phyloP scores from a whole-genome alignment of 2,329 filamentous ascomycete species.

The Trichothecium sympodiale region DNA sequence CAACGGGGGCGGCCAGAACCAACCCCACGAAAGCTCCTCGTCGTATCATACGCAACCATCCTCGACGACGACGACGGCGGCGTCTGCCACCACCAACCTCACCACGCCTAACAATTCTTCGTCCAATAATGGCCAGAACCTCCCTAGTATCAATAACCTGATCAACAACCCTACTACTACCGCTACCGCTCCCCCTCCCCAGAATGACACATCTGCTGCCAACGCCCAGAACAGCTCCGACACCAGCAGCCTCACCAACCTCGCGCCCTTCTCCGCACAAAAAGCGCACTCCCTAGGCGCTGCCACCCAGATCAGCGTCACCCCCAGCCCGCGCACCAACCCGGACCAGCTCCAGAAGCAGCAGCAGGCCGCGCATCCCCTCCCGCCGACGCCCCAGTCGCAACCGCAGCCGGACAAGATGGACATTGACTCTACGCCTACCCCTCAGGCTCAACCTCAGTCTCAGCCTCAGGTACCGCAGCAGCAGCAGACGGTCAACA shows the following conservation, averaged over 20 bases:
- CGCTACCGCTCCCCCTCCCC: conserved; percentile 7
- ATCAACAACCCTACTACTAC: conserved; percentile 50
- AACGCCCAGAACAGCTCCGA: conserved; percentile 9
- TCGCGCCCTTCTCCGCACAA: conserved; percentile 8
- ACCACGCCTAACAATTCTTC: conserved; percentile 19
- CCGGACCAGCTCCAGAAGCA: conserved; percentile 24
- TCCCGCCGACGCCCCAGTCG: conserved; percentile 4
- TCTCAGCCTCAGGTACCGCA: conserved; percentile 11
- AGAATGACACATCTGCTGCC: conserved; percentile 28
- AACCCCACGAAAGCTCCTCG: conserved; percentile 11
- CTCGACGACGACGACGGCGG: conserved; percentile 6
- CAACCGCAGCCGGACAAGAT: conserved; percentile 8
- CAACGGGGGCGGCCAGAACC: too few species aligned
- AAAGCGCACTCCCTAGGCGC: conserved; percentile 13
- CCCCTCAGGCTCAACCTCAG: conserved; percentile 8
- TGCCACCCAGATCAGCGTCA: conserved; percentile 12
- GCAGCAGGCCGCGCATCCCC: conserved; percentile 17
- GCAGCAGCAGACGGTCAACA: conserved; percentile 8
- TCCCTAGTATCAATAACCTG: conserved; percentile 73
- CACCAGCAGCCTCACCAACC: conserved; percentile 6
- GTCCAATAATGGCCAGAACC: conserved; percentile 50
- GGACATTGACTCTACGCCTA: conserved; percentile 1
- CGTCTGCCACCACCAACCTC: conserved; percentile 16
- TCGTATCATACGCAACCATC: conserved; percentile 7
- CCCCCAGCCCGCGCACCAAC: conserved; percentile 26